These are phyloP conservation scores for Lodderomyces pseudojiufengensis DNA, from an alignment of 1,139 yeast genomes.

Conservation along the genomic window DNA sequence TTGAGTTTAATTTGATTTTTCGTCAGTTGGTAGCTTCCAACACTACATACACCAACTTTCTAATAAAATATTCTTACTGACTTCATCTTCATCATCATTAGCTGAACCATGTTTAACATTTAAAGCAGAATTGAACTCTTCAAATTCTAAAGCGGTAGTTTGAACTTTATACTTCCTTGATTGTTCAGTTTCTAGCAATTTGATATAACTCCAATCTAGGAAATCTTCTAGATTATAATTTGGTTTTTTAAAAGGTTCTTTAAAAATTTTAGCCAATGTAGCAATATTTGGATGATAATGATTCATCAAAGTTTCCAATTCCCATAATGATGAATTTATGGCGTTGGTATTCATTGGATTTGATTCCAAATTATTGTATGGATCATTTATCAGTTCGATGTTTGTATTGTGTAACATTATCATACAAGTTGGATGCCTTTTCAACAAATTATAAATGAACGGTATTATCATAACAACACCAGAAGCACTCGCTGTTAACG, in stretches of 20 bases:
- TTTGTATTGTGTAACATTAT: slow-evolving; percentile 62
- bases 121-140: slow-evolving; percentile 47
- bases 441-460: slow-evolving; percentile 83
- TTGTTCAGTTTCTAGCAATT: slow-evolving; percentile 72
- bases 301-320: slow-evolving; percentile 70
- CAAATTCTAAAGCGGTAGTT: slow-evolving; percentile 84
- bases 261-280: slow-evolving; percentile 80
- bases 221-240: slow-evolving; percentile 86
- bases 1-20: slow-evolving; percentile 20
- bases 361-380: slow-evolving; percentile 56
- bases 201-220: slow-evolving; percentile 80
- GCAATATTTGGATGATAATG: slow-evolving; percentile 97
- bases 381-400: slow-evolving; percentile 44
- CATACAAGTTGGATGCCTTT: slow-evolving; percentile 94
- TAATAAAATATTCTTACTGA: slow-evolving; percentile 13
- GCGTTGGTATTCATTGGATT: slow-evolving; percentile 84
- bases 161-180: slow-evolving; percentile 63
- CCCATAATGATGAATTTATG: slow-evolving; percentile 87
- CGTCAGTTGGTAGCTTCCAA: too few relatives aligned
- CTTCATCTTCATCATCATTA: slow-evolving; percentile 5
- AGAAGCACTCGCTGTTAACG: slow-evolving; percentile 81
- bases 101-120: slow-evolving; percentile 13
- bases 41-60: slow-evolving; percentile 25
- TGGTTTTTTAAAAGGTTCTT: slow-evolving; percentile 87
- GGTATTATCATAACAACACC: slow-evolving; percentile 87